A percentile compares a stretch with the other conserved stretches of the same genome.
phyloP scores from a whole-genome alignment of 2,329 filamentous ascomycete species.

The Colletotrichum limetticola region DNA sequence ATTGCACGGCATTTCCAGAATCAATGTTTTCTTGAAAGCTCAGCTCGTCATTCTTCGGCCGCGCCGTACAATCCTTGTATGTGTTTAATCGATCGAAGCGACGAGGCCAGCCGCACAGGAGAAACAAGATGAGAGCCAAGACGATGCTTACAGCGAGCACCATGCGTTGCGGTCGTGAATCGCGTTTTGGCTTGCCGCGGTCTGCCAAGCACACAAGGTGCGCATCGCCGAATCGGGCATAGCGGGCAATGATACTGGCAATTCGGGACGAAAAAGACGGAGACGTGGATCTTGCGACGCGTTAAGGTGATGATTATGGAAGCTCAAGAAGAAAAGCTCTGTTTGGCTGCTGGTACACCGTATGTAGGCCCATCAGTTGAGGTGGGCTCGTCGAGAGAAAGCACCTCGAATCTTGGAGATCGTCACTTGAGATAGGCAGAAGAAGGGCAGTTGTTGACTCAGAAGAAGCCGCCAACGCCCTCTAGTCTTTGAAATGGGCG shows the following conservation, averaged over 20 bases:
- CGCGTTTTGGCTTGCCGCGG: not conserved
- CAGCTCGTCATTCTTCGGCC: not conserved
- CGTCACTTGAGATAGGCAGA: not conserved
- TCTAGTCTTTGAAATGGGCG: not conserved
- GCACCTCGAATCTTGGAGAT: no score
- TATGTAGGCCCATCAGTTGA: not conserved
- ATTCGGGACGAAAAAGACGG: slow-evolving; percentile 11
- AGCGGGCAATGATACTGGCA: not conserved
- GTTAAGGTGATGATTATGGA: not conserved
- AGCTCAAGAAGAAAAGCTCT: not conserved
- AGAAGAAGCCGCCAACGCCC: not conserved
- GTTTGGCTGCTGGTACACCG: not conserved
- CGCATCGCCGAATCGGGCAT: slow-evolving; percentile 17
- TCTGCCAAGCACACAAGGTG: not conserved
- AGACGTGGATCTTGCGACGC: not conserved
- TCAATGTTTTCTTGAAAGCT: not conserved
- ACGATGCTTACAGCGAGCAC: not conserved
- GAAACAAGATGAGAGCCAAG: slow-evolving; percentile 5
- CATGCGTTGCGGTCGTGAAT: not conserved
- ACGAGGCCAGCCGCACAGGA: not conserved
- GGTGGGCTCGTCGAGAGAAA: not conserved
- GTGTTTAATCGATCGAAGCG: not conserved
- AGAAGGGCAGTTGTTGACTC: not conserved
- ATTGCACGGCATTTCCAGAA: slow-evolving; percentile 4
- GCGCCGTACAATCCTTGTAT: not conserved